A percentile compares a stretch with the other conserved stretches of the same genome.
phyloP scores from a whole-genome alignment of 257 asterid genomes.

The Solanum piurae region DNA sequence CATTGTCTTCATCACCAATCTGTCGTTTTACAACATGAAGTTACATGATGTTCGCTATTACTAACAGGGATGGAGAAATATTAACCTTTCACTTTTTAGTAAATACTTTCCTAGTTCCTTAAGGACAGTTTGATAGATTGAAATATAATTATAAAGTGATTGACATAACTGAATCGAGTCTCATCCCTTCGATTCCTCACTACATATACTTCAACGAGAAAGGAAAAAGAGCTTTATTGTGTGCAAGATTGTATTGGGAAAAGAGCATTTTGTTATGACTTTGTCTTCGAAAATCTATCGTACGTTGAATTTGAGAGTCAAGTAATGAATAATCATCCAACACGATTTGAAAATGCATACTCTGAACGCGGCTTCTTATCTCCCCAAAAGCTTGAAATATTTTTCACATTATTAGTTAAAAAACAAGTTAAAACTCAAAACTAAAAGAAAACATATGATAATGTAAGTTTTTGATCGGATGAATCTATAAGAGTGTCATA shows the following conservation, averaged over 20 bases:
- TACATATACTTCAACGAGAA: neutral
- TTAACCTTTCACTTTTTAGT: neutral
- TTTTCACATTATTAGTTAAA: neutral
- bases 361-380: neutral
- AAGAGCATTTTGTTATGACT: no score
- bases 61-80: neutral
- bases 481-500: neutral
- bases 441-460: neutral
- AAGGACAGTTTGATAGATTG: neutral
- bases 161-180: no score
- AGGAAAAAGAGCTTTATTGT: neutral
- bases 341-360: neutral
- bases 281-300: no score
- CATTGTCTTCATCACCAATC: no score
- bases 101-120: neutral
- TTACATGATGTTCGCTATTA: no score
- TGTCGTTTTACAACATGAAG: neutral
- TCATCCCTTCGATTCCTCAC: neutral
- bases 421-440: neutral
- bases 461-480: neutral
- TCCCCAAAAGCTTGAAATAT: neutral
- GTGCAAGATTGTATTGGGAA: neutral
- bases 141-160: neutral
- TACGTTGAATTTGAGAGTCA: no score
- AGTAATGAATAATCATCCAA: neutral